phyloP scores from a whole-genome alignment of 2,329 filamentous ascomycete species.

The Fusarium cyanostomum region DNA sequence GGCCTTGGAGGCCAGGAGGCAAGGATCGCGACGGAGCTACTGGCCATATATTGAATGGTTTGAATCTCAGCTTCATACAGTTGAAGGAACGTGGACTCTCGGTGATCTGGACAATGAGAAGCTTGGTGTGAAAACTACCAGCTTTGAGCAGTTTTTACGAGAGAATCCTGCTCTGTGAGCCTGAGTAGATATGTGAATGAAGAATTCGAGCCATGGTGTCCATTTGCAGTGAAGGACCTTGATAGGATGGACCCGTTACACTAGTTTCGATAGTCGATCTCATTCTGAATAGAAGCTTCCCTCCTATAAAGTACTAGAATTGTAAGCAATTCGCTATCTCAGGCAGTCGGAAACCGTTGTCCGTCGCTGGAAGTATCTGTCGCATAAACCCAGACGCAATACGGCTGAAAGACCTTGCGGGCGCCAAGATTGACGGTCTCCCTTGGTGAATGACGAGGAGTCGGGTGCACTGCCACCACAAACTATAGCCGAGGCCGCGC shows the following conservation, averaged over 20 bases:
- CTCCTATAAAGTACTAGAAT: too few species aligned
- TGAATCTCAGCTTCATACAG: background rate
- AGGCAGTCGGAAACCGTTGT: too few species aligned
- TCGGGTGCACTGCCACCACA: slow-evolving; percentile 36
- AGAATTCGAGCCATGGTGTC: too few species aligned
- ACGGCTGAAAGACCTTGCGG: background rate
- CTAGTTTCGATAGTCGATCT: too few species aligned
- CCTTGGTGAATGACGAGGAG: slow-evolving; percentile 22
- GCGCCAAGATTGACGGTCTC: background rate
- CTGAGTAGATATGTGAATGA: too few species aligned
- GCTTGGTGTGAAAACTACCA: background rate
- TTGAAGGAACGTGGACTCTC: background rate
- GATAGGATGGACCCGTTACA: too few species aligned
- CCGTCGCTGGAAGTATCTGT: too few species aligned
- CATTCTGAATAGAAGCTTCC: too few species aligned
- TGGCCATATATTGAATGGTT: background rate
- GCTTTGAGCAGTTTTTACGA: background rate
- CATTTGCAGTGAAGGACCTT: too few species aligned
- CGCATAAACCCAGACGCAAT: background rate
- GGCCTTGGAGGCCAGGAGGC: background rate
- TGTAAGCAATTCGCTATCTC: too few species aligned
- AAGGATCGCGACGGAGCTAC: background rate
- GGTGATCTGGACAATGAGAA: background rate
- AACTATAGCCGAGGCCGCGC: slow-evolving; percentile 36
- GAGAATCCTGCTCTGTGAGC: background rate